Evolutionary conservation across 169 alveolate genomes (phyloP).

Genomic region (Eimeria necatrix): DNA sequence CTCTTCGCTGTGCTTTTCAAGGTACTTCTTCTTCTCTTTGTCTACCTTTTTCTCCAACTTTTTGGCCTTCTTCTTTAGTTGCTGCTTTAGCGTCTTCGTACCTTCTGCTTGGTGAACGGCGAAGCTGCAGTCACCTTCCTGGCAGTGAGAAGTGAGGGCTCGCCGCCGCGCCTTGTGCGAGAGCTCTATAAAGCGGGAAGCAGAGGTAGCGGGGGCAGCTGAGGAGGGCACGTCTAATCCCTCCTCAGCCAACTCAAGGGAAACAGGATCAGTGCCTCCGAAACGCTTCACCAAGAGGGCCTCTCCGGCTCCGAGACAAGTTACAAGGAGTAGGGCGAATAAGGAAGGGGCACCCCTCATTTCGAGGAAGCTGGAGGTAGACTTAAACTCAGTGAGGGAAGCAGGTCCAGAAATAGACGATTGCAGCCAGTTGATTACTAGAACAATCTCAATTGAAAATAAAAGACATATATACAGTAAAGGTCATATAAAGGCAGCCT

Average conservation of each 20-base stretch:
- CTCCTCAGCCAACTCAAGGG: slow-evolving; percentile 7
- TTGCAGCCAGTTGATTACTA: too few relatives aligned
- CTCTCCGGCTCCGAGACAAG: not conserved
- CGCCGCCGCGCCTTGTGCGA: not conserved
- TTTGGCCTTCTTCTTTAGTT: not conserved
- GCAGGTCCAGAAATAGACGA: too few relatives aligned
- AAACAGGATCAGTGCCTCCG: slow-evolving; percentile 30
- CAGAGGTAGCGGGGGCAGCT: not conserved
- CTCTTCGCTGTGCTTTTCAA: slow-evolving; percentile 12
- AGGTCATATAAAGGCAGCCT: too few relatives aligned
- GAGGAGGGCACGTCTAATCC: not conserved
- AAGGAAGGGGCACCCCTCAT: not conserved
- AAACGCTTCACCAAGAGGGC: not conserved
- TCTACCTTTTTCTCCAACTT: not conserved
- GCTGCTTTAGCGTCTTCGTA: not conserved
- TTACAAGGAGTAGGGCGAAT: not conserved
- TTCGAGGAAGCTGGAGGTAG: too few relatives aligned
- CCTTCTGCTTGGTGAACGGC: not conserved
- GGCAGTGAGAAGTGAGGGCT: not conserved
- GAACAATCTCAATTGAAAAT: too few relatives aligned
- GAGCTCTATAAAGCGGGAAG: not conserved
- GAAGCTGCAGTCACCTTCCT: not conserved
- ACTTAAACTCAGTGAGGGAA: too few relatives aligned
- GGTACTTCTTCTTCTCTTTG: not conserved
- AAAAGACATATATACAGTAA: too few relatives aligned